These are phyloP conservation scores for Thalassiosira hispida DNA, from an alignment of 352 stramenopile species.

Conservation along the genomic window DNA sequence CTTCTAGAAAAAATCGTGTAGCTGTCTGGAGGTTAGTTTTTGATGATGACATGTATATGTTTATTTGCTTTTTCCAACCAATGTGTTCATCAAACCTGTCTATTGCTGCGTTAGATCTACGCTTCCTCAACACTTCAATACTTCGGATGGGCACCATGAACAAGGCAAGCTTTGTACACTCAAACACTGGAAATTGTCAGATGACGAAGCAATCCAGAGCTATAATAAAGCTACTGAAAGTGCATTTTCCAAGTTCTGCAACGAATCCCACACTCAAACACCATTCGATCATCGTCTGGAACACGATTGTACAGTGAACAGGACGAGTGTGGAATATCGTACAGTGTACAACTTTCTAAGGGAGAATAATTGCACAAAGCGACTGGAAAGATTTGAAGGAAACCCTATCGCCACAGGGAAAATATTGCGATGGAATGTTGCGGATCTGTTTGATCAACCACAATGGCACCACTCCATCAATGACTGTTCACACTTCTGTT, in stretches of 20 bases:
- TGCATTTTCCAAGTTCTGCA: slow-evolving; percentile 23
- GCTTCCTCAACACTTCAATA: slow-evolving; percentile 30
- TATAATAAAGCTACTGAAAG: slow-evolving; percentile 25
- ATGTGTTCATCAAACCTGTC: neutral
- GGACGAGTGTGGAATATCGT: neutral
- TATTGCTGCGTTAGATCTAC: neutral
- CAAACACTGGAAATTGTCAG: neutral
- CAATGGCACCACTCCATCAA: slow-evolving; percentile 9
- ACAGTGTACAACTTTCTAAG: slow-evolving; percentile 15
- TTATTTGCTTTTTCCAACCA: neutral
- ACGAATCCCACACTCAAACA: neutral
- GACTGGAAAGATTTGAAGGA: neutral
- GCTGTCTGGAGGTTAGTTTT: slow-evolving; percentile 26
- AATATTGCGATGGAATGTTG: slow-evolving; percentile 26
- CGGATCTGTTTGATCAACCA: slow-evolving; percentile 31
- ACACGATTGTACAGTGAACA: slow-evolving; percentile 21
- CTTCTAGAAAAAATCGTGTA: slow-evolving; percentile 4
- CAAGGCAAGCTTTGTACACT: neutral
- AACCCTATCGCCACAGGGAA: neutral
- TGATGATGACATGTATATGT: neutral
- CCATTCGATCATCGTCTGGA: neutral
- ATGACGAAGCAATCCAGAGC: neutral
- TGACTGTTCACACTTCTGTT: slow-evolving; percentile 40
- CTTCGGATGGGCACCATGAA: slow-evolving; percentile 8
- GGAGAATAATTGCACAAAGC: slow-evolving; percentile 7